These are phyloP conservation scores for Thermothelomyces thermophilus DNA, from an alignment of 2,329 filamentous ascomycete species.

Conservation along the genomic window DNA sequence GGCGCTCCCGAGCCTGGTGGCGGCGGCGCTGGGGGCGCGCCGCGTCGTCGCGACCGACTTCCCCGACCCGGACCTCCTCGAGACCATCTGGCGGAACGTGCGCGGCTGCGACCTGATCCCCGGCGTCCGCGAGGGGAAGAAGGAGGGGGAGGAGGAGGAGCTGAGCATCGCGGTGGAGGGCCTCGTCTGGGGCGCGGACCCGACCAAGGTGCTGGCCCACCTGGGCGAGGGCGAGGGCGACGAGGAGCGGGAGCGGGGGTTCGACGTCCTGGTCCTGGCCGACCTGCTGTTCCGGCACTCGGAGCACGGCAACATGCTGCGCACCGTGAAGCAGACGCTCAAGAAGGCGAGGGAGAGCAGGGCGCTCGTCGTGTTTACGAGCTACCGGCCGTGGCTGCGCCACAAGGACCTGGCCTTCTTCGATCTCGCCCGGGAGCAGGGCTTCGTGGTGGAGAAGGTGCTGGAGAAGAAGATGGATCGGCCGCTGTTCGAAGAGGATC, in stretches of 20 bases:
- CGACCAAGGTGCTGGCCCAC: constrained; percentile 50
- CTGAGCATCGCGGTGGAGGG: constrained; percentile 54
- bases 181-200: constrained; percentile 75
- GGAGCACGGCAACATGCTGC: constrained; percentile 72
- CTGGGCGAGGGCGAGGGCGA: constrained; percentile 41
- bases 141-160: constrained; percentile 31
- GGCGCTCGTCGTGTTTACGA: constrained; percentile 88
- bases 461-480: constrained; percentile 76
- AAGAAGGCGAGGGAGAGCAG: constrained; percentile 47
- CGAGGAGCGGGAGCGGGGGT: constrained; percentile 38
- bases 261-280: constrained; percentile 79
- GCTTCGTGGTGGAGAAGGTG: constrained; percentile 72
- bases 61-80: constrained; percentile 75
- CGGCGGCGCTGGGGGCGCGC: constrained; percentile 63
- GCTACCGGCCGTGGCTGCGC: constrained; percentile 84
- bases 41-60: constrained; percentile 81
- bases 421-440: constrained; percentile 61
- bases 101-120: constrained; percentile 42
- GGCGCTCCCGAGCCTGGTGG: constrained; percentile 74
- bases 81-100: constrained; percentile 73
- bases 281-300: constrained; percentile 89
- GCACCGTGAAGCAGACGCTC: constrained; percentile 63
- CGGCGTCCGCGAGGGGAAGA: constrained; percentile 33
- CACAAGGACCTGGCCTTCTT: constrained; percentile 85
- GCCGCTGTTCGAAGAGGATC: constrained; percentile 84